Evolutionary conservation across 2,329 filamentous ascomycete species (phyloP).

Genomic region (Diaporthe caulivora): DNA sequence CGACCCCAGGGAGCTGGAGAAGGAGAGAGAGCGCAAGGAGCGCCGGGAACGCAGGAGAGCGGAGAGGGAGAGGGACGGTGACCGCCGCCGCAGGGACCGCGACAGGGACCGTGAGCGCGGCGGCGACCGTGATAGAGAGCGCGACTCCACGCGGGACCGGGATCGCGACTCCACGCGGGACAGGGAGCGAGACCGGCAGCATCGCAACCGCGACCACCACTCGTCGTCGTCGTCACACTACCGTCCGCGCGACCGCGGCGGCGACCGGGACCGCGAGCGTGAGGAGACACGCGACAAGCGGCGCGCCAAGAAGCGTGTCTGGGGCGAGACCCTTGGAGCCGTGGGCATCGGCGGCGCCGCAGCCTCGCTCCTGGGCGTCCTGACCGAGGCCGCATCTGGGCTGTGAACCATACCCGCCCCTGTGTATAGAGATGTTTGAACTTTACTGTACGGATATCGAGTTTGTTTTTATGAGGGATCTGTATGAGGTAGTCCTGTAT

Average conservation of each 20-base stretch:
- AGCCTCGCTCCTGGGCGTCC: constrained; percentile 67
- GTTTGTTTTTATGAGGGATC: neutral
- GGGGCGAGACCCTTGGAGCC: constrained; percentile 67
- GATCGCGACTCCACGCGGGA: no score
- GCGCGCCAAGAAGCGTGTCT: constrained; percentile 57
- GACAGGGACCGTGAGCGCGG: constrained; percentile 45
- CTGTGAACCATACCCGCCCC: constrained; percentile 39
- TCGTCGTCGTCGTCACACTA: constrained; percentile 28
- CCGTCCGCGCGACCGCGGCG: constrained; percentile 51
- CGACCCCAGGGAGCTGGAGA: constrained; percentile 47
- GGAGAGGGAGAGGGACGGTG: constrained; percentile 40
- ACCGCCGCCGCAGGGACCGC: constrained; percentile 44
- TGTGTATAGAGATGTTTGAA: neutral
- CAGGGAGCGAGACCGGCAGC: constrained; percentile 52
- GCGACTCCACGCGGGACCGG: constrained; percentile 45
- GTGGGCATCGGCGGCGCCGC: constrained; percentile 73
- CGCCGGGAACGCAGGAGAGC: constrained; percentile 35
- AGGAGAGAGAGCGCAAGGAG: constrained; percentile 40
- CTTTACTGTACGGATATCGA: neutral
- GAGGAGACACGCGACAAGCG: constrained; percentile 51
- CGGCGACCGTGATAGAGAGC: constrained; percentile 40
- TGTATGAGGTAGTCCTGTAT: neutral
- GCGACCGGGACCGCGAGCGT: constrained; percentile 50
- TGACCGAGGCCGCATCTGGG: constrained; percentile 66
- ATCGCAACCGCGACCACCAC: constrained; percentile 55